Percentiles rank a stretch among this genome's conserved stretches.
These are phyloP conservation scores for Mycosphaerella sp. DNA, from an alignment of 2,329 filamentous ascomycete genomes.

Conservation along the genomic window DNA sequence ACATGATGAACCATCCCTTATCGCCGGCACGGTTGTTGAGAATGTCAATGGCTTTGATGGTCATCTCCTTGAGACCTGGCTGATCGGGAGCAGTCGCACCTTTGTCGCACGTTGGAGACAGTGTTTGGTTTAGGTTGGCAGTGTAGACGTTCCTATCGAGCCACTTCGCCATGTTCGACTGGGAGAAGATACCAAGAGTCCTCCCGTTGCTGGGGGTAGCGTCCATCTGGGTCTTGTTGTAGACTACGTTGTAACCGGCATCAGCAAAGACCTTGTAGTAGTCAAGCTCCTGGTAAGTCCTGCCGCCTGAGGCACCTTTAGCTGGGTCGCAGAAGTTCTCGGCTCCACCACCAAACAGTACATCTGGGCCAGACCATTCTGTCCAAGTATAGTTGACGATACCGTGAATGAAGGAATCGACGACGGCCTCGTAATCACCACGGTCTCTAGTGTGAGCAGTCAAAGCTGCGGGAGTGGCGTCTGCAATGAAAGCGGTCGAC, in stretches of 20 bases:
- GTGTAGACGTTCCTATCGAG: slow-evolving; percentile 77
- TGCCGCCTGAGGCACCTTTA: slow-evolving; percentile 43
- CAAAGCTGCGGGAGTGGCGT: slow-evolving; percentile 74
- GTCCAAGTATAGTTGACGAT: slow-evolving; percentile 78
- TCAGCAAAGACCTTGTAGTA: slow-evolving; percentile 67
- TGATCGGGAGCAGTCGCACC: slow-evolving; percentile 60
- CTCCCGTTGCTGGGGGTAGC: slow-evolving; percentile 53
- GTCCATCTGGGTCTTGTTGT: slow-evolving; percentile 67
- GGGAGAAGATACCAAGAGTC: slow-evolving; percentile 72
- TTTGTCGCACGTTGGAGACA: slow-evolving; percentile 62
- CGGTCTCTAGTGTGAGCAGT: slow-evolving; percentile 67
- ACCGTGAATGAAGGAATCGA: slow-evolving; percentile 71
- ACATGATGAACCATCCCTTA: slow-evolving; percentile 82
- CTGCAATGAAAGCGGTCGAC: slow-evolving; percentile 73
- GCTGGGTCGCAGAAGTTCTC: slow-evolving; percentile 62
- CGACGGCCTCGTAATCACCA: slow-evolving; percentile 61
- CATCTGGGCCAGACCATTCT: slow-evolving; percentile 65
- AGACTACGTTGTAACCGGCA: slow-evolving; percentile 63
- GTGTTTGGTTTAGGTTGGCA: slow-evolving; percentile 59
- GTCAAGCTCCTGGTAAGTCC: slow-evolving; percentile 63
- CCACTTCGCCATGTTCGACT: slow-evolving; percentile 70
- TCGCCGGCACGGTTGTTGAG: slow-evolving; percentile 48
- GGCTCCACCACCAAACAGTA: slow-evolving; percentile 72
- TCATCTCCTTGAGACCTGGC: slow-evolving; percentile 84
- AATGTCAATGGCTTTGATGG: slow-evolving; percentile 53